phyloP scores from a whole-genome alignment of 2,329 filamentous ascomycete genomes.

The Aspergillus udagawae region DNA sequence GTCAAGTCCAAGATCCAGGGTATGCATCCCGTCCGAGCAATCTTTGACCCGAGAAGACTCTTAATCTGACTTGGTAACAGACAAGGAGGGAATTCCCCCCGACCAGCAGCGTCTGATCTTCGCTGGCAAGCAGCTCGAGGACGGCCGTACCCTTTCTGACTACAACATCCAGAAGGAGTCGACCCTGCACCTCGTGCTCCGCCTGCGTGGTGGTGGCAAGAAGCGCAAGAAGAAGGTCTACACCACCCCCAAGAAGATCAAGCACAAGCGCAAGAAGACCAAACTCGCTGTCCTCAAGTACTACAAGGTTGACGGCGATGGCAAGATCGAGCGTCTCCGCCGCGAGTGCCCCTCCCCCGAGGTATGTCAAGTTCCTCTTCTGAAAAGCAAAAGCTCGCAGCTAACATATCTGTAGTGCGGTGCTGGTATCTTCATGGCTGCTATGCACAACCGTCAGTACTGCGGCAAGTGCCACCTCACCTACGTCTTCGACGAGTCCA shows the following conservation, averaged over 20 bases:
- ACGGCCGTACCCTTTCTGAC: constrained; percentile 96
- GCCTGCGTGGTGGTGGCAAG: constrained; percentile 97
- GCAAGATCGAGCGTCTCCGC: constrained; percentile 99
- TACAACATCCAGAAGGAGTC: constrained; percentile 99
- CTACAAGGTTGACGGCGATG: constrained; percentile 99
- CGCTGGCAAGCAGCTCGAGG: constrained; percentile 99
- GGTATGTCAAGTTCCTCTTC: constrained; percentile 53
- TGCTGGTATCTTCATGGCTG: constrained; percentile 99
- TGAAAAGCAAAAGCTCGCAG: constrained; percentile 32
- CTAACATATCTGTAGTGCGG: constrained; percentile 65
- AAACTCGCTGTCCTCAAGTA: constrained; percentile 99
- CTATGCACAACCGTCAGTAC: constrained; percentile 99
- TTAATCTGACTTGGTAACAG: constrained; percentile 48
- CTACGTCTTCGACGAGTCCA: constrained; percentile 67
- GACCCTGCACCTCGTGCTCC: constrained; percentile 95
- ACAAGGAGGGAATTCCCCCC: constrained; percentile 99
- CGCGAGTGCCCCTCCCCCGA: constrained; percentile 93
- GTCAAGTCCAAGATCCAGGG: constrained; percentile 95
- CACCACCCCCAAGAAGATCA: constrained; percentile 99
- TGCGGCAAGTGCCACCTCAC: constrained; percentile 71
- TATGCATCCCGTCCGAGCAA: constrained; percentile 32
- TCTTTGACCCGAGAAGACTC: no score
- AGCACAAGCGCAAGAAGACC: constrained; percentile 99
- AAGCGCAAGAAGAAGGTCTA: constrained; percentile 99
- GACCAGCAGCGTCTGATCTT: constrained; percentile 99